Evolutionary conservation across 2,329 filamentous ascomycete genomes (phyloP).

Genomic region (Moelleriella libera): DNA sequence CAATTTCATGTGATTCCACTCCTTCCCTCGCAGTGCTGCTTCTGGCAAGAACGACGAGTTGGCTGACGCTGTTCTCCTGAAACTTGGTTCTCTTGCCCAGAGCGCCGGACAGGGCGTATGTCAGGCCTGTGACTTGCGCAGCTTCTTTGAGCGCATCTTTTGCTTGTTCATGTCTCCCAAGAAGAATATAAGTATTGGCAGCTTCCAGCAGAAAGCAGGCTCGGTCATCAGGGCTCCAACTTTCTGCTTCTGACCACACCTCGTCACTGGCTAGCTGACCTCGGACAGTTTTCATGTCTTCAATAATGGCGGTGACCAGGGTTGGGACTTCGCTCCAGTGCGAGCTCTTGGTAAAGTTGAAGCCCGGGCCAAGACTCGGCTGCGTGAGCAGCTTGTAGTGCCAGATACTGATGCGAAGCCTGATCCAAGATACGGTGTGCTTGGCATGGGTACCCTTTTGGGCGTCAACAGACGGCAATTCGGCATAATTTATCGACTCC

Average conservation of each 20-base stretch:
- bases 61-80: conserved; percentile 68
- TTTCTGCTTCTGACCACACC: conserved; percentile 19
- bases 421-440: conserved; percentile 43
- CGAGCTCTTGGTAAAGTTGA: conserved; percentile 38
- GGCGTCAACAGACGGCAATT: conserved; percentile 8
- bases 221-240: conserved; percentile 33
- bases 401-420: conserved; percentile 60
- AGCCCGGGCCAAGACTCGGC: conserved; percentile 37
- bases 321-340: conserved; percentile 46
- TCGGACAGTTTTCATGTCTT: conserved; percentile 27
- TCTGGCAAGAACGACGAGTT: conserved; percentile 80
- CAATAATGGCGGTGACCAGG: conserved; percentile 35
- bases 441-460: conserved; percentile 13
- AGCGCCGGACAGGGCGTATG: conserved; percentile 72
- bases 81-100: conserved; percentile 76
- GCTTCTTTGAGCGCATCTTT: conserved; percentile 57
- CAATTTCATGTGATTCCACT: neutral
- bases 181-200: conserved; percentile 69
- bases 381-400: conserved; percentile 46
- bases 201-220: conserved; percentile 69
- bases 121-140: conserved; percentile 51
- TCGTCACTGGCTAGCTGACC: conserved; percentile 19
- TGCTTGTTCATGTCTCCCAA: conserved; percentile 68
- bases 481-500: conserved; percentile 10
- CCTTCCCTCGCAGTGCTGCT: conserved; percentile 31